phyloP scores from a whole-genome alignment of 2,329 filamentous ascomycete species.

The Fusarium ambrosium region DNA sequence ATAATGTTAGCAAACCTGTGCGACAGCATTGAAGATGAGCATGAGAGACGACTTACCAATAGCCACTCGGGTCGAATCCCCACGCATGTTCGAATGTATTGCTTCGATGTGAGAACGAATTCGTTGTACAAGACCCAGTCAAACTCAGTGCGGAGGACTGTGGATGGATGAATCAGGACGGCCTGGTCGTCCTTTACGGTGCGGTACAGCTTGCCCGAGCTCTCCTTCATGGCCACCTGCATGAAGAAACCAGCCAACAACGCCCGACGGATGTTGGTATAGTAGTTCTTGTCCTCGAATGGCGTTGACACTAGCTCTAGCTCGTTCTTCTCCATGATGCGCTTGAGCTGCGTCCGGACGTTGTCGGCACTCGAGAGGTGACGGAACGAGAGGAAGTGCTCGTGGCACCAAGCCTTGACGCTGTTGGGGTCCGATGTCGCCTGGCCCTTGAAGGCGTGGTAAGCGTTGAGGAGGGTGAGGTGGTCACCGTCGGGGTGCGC shows the following conservation, averaged over 20 bases:
- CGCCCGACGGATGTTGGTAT: slow-evolving; percentile 94
- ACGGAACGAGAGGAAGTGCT: slow-evolving; percentile 93
- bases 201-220: slow-evolving; percentile 88
- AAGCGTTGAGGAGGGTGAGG: slow-evolving; percentile 95
- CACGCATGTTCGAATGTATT: slow-evolving; percentile 96
- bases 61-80: slow-evolving; percentile 95
- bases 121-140: slow-evolving; percentile 99
- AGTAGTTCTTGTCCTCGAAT: slow-evolving; percentile 97
- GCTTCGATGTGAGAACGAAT: slow-evolving; percentile 97
- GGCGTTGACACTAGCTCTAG: slow-evolving; percentile 89
- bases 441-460: slow-evolving; percentile 93
- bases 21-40: neutral
- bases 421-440: slow-evolving; percentile 72
- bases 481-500: slow-evolving; percentile 95
- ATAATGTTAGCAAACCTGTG: slow-evolving; percentile 27
- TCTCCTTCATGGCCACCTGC: slow-evolving; percentile 97
- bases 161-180: slow-evolving; percentile 93
- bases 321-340: slow-evolving; percentile 95
- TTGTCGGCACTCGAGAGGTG: slow-evolving; percentile 94
- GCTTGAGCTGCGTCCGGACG: slow-evolving; percentile 89
- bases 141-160: slow-evolving; percentile 86
- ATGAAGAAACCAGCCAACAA: slow-evolving; percentile 98
- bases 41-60: slow-evolving; percentile 69
- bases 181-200: slow-evolving; percentile 98
- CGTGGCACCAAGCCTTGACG: slow-evolving; percentile 92